Evolutionary conservation across 2,329 filamentous ascomycete species (phyloP).

Genomic region (Geosmithia putterillii): DNA sequence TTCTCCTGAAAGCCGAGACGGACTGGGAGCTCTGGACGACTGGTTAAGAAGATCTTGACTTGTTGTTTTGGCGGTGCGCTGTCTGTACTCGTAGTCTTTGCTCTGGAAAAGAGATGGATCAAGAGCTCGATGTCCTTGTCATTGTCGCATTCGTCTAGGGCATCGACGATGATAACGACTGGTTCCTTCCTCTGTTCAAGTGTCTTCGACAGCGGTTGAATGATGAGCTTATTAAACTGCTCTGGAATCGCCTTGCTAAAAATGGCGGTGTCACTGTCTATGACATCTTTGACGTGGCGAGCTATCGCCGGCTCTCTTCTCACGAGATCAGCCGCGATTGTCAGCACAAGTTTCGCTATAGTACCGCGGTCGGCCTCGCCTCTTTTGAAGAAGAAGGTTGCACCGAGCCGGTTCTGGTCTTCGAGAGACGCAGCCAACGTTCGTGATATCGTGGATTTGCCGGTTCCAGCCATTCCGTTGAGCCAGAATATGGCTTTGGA

Average conservation of each 20-base stretch:
- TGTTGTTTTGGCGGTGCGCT: conserved; percentile 4
- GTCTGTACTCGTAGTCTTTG: too few species aligned
- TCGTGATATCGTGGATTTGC: conserved; percentile 2
- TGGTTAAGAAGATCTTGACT: conserved; percentile 22
- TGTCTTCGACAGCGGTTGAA: not conserved
- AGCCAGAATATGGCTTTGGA: conserved; percentile 2
- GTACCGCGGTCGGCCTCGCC: conserved; percentile 1
- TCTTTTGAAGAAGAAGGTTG: conserved; percentile 7
- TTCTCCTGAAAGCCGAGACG: conserved; percentile 19
- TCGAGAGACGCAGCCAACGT: not conserved
- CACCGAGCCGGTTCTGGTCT: not conserved
- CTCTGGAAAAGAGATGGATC: too few species aligned
- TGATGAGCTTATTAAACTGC: conserved; percentile 5
- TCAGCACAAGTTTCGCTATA: not conserved
- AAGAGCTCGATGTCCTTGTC: not conserved
- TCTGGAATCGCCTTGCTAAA: not conserved
- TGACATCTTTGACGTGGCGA: not conserved
- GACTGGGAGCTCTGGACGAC: conserved; percentile 22
- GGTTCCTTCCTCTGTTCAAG: too few species aligned
- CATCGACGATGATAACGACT: conserved; percentile 1
- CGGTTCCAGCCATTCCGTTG: conserved; percentile 2
- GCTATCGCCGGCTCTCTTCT: not conserved
- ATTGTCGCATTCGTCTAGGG: conserved; percentile 1
- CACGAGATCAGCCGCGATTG: not conserved
- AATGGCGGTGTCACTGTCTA: not conserved